Conservation (phyloP, 78 protist genomes). For the Dictyostelium brefeldianum region DNA sequence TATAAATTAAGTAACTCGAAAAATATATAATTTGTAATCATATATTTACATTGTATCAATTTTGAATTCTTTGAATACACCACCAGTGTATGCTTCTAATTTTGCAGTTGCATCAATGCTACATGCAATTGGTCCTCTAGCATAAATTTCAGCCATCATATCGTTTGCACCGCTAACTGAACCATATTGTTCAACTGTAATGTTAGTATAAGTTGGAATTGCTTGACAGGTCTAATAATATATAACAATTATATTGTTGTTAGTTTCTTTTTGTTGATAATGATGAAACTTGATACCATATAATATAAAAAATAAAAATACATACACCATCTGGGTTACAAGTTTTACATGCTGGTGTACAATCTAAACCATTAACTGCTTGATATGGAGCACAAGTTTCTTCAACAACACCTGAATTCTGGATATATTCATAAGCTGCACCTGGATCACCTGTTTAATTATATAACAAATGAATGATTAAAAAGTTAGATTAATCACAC, state of each 20-base stretch:
- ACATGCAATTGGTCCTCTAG: constrained; percentile 90
- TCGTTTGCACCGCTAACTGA: constrained; percentile 67
- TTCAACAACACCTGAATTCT: constrained; percentile 47
- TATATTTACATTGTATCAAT: constrained; percentile 13
- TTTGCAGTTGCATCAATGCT: background rate
- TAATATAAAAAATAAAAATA: background rate
- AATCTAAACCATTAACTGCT: constrained; percentile 59
- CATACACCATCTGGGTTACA: constrained; percentile 45
- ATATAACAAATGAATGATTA: background rate
- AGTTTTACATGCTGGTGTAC: constrained; percentile 51
- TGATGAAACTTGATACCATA: no score
- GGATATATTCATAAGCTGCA: constrained; percentile 28
- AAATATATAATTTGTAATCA: background rate
- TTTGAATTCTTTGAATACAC: constrained; percentile 63
- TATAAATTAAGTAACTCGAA: background rate
- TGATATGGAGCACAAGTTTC: constrained; percentile 76
- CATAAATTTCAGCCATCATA: constrained; percentile 85
- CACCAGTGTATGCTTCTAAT: constrained; percentile 71
- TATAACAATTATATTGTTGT: background rate
- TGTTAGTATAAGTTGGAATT: constrained; percentile 21
- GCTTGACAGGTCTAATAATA: background rate
- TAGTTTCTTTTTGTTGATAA: background rate
- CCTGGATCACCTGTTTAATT: constrained; percentile 23
- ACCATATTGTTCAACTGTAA: constrained; percentile 50
- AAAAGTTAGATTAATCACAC: no score